Evolutionary conservation across 306 rosid species (phyloP), one percentile per base, ranked within the genome.

Genomic region (Citrullus amarus): DNA sequence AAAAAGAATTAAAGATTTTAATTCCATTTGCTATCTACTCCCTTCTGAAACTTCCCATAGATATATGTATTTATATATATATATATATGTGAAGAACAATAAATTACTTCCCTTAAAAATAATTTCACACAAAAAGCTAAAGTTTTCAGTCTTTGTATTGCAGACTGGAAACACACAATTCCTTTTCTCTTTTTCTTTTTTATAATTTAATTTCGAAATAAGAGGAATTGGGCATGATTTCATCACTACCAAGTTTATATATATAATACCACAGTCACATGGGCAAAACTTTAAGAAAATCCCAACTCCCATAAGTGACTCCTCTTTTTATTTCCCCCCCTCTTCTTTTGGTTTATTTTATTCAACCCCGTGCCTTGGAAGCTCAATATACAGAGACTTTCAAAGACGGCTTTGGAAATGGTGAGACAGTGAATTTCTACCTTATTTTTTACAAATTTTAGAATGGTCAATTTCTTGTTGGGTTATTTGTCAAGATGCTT

Each of bases 131-230:
- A 91, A 90, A 93, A 88, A 85, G 56, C 54, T n/a, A 89, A 89
- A 96, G 62, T 83, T 87, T 8, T 82, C 94, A 89, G 97, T 90
- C 89, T 66, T 93, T 93, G 96, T 90, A 89, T 85, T 69, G 91
- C 88, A 93, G 94, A 92, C 96, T 80, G 93, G 96, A 89, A 91
- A 91, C 97, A 91, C 84, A 77, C 9, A 65, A 67, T 53, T 77
- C 80, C 63, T 53, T 62, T 54, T 81, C 22, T 38, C 22, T 63
- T 14, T 9, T 9, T 28, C 20, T 70, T 44, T 54, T 53, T 0
- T 15, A 28, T 60, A 62, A 38, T 51, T 81, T 60, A 66, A 53
- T 68, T 72, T 44, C 12, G 20, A 76, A 70, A n/a, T 46, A 58
- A 51, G 76, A 83, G 76, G 68, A 78, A 48, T 38, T 15, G 36